Base-by-base conservation (phyloP, 1,284 basidiomycete species). In the Xanthoconium separans region DNA sequence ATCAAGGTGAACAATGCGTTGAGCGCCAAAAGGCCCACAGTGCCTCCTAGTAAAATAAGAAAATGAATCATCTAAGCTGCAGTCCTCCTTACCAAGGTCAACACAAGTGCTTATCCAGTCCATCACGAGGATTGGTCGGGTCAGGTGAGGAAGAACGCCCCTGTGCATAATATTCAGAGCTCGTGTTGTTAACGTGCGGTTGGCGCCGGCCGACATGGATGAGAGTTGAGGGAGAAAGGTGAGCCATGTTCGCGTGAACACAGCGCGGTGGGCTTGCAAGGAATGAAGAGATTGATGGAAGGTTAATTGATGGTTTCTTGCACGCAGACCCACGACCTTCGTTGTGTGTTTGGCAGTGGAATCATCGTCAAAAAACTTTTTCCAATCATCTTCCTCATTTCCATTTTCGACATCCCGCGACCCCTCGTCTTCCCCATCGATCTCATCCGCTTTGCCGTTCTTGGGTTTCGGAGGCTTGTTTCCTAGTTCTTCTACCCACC, bases 1-100 rank as follows among this genome's bases (percentile, higher is more conserved):
- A 99, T 98, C 57, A 99, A 79, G 7, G 89, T 83, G 69, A 95
- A 99, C 47, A 99, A 74, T 1, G 91, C 90, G 65, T 98, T 98
- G 61, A 99, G 80, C 5, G 93, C 94, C 42, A 98, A 77, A 52
- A 99, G 78, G 3, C 93, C 95, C n/a, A 91, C 83, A 0, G 87
- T 83, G 2, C 93, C 95, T 27, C 93, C 93, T 86, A 55, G n/a
- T 36, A 12, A 51, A 20, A 50, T 31, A 29, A 58, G 42, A 51
- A 18, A n/a, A 42, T 33, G 39, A n/a, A 27, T 22, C 3, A 43
- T 39, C 34, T 34, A 27, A 37, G 34, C 6, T 6, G 15, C 43
- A 40, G 45, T 8, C 29, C 33, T n/a, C 54, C 77, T 58, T 52
- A 89, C 91, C 91, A 60, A 82, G 78, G 70, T 96, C 95, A 34